These are phyloP conservation scores for Tardiomyces depauwii DNA, from an alignment of 1,139 yeast genomes.

Conservation along the genomic window DNA sequence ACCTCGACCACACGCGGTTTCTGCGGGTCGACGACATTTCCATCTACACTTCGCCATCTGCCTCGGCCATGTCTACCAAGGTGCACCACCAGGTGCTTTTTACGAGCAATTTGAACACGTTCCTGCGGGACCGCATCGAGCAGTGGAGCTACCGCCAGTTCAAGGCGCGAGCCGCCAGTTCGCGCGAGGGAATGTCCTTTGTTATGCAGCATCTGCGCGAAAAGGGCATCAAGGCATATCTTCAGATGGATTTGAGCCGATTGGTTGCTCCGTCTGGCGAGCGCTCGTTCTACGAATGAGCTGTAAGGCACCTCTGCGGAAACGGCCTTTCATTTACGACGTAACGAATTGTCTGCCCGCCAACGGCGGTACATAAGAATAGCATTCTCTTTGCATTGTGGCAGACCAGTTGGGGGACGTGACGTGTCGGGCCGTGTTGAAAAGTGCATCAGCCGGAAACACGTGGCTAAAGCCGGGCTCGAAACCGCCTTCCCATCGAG, in stretches of 20 bases:
- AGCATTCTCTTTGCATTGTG: no score
- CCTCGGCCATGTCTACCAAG: slow-evolving; percentile 8
- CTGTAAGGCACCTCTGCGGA: no score
- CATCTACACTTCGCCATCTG: slow-evolving; percentile 31
- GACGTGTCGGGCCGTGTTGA: no score
- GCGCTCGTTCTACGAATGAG: not conserved
- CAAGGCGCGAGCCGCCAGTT: slow-evolving; percentile 51
- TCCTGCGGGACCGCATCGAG: slow-evolving; percentile 55
- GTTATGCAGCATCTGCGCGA: slow-evolving; percentile 54
- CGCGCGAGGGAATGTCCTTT: slow-evolving; percentile 62
- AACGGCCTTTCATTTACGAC: no score
- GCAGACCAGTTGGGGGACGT: no score
- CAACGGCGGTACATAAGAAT: no score
- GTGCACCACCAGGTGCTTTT: slow-evolving; percentile 45
- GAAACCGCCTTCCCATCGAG: no score
- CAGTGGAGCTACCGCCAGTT: slow-evolving; percentile 70
- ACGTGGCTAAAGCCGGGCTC: no score
- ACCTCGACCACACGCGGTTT: slow-evolving; percentile 74
- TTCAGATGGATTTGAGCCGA: not conserved
- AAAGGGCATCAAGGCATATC: not conserved
- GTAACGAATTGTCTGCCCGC: no score
- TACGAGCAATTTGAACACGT: slow-evolving; percentile 42
- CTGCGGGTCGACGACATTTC: slow-evolving; percentile 74
- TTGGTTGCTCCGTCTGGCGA: not conserved
- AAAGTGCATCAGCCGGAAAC: no score